These are phyloP conservation scores for Lentinula guzmanii DNA, from an alignment of 768 basidiomycete genomes.

Conservation along the genomic window DNA sequence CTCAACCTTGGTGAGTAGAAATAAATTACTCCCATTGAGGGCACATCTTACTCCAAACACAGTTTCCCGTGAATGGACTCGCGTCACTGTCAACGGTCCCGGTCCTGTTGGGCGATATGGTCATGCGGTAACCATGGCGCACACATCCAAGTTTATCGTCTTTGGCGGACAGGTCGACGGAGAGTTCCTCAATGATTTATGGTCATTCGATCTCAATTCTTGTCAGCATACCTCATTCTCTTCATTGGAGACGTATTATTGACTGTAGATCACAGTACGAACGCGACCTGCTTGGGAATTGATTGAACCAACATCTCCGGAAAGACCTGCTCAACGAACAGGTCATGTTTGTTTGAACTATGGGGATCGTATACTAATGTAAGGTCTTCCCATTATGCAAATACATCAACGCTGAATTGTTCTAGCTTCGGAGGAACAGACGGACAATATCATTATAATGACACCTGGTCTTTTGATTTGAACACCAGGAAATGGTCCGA, in stretches of 20 bases:
- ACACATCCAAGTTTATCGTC: conserved; percentile 83
- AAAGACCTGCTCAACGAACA: conserved; percentile 76
- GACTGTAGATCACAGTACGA: conserved; percentile 50
- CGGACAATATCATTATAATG: conserved; percentile 98
- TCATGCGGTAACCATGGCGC: conserved; percentile 87
- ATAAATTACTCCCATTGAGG: conserved; percentile 1
- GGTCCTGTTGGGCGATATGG: conserved; percentile 90
- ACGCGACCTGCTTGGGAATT: conserved; percentile 81
- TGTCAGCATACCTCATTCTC: conserved; percentile 42
- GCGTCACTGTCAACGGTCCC: conserved; percentile 69
- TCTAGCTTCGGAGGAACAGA: conserved; percentile 96
- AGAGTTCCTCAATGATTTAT: conserved; percentile 90
- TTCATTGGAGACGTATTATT: conserved; percentile 2
- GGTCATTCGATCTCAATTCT: conserved; percentile 94
- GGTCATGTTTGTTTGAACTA: conserved; percentile 86
- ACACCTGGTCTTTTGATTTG: conserved; percentile 94
- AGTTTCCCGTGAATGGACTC: conserved; percentile 96
- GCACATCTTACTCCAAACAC: background rate
- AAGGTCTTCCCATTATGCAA: conserved; percentile 23
- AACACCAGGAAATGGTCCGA: conserved; percentile 82
- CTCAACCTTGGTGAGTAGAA: conserved; percentile 81
- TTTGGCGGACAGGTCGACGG: conserved; percentile 97
- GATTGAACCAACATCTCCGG: conserved; percentile 54
- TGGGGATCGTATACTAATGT: conserved; percentile 83
- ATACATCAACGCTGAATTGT: conserved; percentile 10